phyloP scores from a whole-genome alignment of 2,329 filamentous ascomycete species.

The Sclerotinia nivalis region DNA sequence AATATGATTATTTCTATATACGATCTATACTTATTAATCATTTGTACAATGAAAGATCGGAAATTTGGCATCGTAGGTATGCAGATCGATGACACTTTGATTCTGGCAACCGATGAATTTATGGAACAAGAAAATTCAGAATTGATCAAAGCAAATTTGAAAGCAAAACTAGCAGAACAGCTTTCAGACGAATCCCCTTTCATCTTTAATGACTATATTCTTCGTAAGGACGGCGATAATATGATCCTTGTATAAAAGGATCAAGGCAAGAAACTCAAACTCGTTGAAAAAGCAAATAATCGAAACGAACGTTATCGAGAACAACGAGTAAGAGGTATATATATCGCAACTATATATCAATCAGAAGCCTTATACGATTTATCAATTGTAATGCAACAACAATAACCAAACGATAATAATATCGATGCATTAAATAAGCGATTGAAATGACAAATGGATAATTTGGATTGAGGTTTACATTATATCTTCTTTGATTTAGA shows the following conservation, averaged over 20 bases:
- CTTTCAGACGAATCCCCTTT: not conserved
- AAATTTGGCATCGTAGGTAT: too few species aligned
- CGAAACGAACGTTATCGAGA: not conserved
- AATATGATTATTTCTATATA: too few species aligned
- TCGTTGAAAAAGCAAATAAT: not conserved
- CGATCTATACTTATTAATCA: too few species aligned
- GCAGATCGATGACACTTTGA: too few species aligned
- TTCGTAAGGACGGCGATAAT: not conserved
- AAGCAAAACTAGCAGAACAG: not conserved
- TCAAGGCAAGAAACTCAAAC: not conserved
- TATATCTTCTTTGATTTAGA: slow-evolving; percentile 22
- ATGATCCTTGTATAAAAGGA: not conserved
- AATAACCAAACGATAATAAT: slow-evolving; percentile 3
- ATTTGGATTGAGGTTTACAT: slow-evolving; percentile 12
- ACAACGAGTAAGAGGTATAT: not conserved
- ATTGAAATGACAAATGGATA: slow-evolving; percentile 21
- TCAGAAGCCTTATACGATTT: slow-evolving; percentile 20
- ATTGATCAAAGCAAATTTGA: not conserved
- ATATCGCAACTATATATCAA: slow-evolving; percentile 20
- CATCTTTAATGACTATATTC: not conserved
- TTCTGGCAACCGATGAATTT: too few species aligned
- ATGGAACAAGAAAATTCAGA: too few species aligned
- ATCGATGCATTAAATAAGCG: slow-evolving; percentile 24
- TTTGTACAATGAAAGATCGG: too few species aligned
- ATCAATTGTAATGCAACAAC: not conserved